These are phyloP conservation scores for Schoenoplectus triqueter DNA, from an alignment of 202 grass and related monocot genomes.

Conservation along the genomic window DNA sequence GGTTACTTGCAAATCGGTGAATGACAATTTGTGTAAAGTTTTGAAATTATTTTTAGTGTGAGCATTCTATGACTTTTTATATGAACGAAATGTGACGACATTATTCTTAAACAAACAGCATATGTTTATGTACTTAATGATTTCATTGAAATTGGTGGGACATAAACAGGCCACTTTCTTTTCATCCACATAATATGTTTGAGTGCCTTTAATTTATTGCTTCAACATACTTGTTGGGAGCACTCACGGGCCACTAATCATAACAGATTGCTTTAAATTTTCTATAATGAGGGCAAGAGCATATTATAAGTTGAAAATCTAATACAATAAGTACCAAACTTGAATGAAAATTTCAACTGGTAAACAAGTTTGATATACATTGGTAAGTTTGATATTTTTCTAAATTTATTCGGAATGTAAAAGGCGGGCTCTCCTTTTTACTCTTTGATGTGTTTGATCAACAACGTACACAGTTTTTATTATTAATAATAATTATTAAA, in stretches of 20 bases:
- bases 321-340: not conserved
- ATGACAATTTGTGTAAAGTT: not conserved
- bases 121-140: not conserved
- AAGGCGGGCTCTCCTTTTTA: not conserved
- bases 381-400: not conserved
- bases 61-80: not conserved
- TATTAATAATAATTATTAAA: not conserved
- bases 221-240: not conserved
- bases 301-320: not conserved
- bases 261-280: not conserved
- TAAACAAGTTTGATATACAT: not conserved
- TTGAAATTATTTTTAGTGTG: not conserved
- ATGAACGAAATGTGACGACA: not conserved
- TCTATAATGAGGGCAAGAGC: not conserved
- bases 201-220: conserved; percentile 8
- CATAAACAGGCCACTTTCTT: not conserved
- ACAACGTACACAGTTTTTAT: not conserved
- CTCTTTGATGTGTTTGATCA: not conserved
- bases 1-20: not conserved
- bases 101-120: not conserved
- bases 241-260: not conserved
- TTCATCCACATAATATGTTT: conserved; percentile 16
- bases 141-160: conserved; percentile 17
- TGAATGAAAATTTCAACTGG: not conserved
- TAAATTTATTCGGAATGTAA: not conserved